Conservation (phyloP, 768 basidiomycete genomes). For the Tricholoma saponaceum region DNA sequence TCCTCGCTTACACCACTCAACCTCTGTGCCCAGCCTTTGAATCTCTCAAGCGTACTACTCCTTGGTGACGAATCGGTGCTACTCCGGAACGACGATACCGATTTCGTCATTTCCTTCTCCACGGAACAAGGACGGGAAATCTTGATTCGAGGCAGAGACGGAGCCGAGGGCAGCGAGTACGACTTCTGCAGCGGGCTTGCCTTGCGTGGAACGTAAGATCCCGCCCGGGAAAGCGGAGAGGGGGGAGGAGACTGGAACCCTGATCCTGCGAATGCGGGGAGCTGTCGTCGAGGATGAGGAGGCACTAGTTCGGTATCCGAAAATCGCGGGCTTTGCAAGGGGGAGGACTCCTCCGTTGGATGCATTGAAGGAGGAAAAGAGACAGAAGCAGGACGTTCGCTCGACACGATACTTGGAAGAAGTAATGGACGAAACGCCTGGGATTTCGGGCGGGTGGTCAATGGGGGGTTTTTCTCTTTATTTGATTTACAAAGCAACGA, state of each 20-base stretch:
- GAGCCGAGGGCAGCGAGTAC: neutral
- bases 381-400: neutral
- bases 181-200: conserved; percentile 1
- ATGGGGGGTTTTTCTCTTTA: neutral
- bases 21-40: neutral
- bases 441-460: no score
- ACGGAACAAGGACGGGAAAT: neutral
- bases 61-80: neutral
- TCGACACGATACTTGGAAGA: neutral
- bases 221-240: neutral
- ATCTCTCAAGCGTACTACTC: neutral
- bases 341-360: neutral
- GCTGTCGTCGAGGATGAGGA: neutral
- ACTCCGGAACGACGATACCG: neutral
- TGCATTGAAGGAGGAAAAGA: neutral
- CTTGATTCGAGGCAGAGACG: neutral
- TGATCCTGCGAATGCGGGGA: neutral
- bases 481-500: neutral
- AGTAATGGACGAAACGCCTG: neutral
- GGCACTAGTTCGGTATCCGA: neutral
- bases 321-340: neutral
- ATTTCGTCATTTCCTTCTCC: neutral
- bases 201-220: neutral
- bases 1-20: neutral
- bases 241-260: neutral